phyloP scores from a whole-genome alignment of 2,329 filamentous ascomycete genomes.

The Diaporthe australafricana region DNA sequence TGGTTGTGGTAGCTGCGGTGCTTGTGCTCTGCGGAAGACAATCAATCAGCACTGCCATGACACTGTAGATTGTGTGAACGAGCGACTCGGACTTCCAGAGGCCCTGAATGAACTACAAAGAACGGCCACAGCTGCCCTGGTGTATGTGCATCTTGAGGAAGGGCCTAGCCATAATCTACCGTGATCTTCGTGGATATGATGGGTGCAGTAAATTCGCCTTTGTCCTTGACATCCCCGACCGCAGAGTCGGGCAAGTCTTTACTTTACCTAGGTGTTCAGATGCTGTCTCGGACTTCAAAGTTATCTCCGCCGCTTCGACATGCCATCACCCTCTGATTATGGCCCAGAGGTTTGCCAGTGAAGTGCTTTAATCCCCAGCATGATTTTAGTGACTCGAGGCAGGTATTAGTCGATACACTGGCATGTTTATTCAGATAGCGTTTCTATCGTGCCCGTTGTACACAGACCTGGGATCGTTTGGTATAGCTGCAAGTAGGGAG shows the following conservation, averaged over 20 bases:
- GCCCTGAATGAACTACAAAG: neutral
- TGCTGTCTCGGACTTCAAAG: too few species aligned
- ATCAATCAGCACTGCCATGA: conserved; percentile 12
- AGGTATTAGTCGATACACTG: too few species aligned
- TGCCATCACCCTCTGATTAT: neutral
- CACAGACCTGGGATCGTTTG: conserved; percentile 59
- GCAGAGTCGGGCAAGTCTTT: neutral
- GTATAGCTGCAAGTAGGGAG: conserved; percentile 62
- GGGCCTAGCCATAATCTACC: conserved; percentile 4
- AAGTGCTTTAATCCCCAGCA: conserved; percentile 12
- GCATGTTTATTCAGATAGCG: too few species aligned
- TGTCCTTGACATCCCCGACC: neutral
- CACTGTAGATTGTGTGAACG: neutral
- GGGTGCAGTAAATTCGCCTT: neutral
- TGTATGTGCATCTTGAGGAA: neutral
- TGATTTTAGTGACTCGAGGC: neutral
- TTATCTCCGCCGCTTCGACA: neutral
- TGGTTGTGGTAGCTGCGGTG: neutral
- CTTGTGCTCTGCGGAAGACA: neutral
- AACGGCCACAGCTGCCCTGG: neutral
- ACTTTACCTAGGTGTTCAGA: neutral
- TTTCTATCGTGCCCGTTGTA: conserved; percentile 58
- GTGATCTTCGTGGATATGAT: neutral
- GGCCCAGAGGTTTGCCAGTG: conserved; percentile 6
- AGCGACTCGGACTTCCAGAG: neutral